Evolutionary conservation across 192 early-diverging fungal species (phyloP).

Genomic region (Kappamyces sp.): DNA sequence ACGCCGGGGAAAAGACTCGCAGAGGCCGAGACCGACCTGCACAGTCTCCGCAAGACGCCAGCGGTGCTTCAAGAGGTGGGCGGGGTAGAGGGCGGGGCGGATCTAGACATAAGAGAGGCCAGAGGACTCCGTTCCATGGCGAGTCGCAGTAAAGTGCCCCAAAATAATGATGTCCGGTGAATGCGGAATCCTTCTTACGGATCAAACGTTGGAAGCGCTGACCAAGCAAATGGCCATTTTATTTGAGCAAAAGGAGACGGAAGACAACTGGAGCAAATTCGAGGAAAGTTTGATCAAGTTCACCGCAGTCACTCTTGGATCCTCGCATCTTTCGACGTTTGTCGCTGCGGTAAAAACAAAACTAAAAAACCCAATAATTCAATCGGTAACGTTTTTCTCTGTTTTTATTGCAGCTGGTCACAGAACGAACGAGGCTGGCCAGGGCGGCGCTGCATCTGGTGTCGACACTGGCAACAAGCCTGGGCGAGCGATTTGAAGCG

Average conservation of each 20-base stretch:
- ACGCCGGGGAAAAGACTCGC: no score
- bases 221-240: slow-evolving; percentile 4
- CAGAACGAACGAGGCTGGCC: slow-evolving; percentile 13
- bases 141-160: no score
- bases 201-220: background rate
- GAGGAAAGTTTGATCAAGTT: slow-evolving; percentile 6
- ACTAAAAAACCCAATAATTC: slow-evolving; percentile 6
- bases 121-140: no score
- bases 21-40: no score
- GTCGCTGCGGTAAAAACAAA: background rate
- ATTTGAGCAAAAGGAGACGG: slow-evolving; percentile 16
- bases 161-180: no score
- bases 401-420: background rate
- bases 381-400: background rate
- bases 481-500: background rate
- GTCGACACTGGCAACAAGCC: background rate
- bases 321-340: slow-evolving; percentile 4
- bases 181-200: no score
- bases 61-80: no score
- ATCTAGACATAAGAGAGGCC: no score
- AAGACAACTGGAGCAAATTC: slow-evolving; percentile 15
- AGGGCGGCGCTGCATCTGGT: slow-evolving; percentile 3
- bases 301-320: background rate
- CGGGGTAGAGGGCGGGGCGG: no score
- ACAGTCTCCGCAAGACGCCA: no score